These are phyloP conservation scores for Warburgia ugandensis DNA, from an alignment of 164 flowering plant genomes.

Conservation along the genomic window DNA sequence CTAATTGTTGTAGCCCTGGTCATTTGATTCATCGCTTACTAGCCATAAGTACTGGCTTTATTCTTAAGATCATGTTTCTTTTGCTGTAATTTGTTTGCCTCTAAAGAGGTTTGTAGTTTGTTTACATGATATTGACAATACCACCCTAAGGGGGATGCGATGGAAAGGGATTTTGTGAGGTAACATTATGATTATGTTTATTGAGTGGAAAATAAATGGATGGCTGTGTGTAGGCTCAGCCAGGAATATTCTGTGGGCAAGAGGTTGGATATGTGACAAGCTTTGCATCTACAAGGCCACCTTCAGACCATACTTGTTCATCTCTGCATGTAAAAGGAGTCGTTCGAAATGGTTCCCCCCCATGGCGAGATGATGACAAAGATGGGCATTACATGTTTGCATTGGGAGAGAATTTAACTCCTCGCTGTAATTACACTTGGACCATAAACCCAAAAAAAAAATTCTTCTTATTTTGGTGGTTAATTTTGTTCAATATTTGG, in stretches of 20 bases:
- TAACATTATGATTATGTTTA: slow-evolving; percentile 12
- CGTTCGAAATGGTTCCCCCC: slow-evolving; percentile 92
- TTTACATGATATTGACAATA: not conserved
- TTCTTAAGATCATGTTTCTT: not conserved
- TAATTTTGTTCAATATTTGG: not conserved
- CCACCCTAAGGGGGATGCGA: slow-evolving; percentile 1
- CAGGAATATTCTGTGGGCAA: slow-evolving; percentile 78
- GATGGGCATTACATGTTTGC: slow-evolving; percentile 99
- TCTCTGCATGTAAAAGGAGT: slow-evolving; percentile 51
- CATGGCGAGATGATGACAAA: slow-evolving; percentile 94
- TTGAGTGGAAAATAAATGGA: slow-evolving; percentile 48
- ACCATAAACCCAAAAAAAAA: slow-evolving; percentile 21
- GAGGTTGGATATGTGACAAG: slow-evolving; percentile 68
- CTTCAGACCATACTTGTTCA: slow-evolving; percentile 47
- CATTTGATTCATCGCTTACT: no score
- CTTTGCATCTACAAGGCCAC: slow-evolving; percentile 53
- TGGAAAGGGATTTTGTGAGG: slow-evolving; percentile 9
- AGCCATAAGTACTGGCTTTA: no score
- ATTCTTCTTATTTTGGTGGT: not conserved
- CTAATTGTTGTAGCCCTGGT: no score
- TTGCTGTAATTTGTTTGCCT: not conserved
- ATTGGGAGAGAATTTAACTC: slow-evolving; percentile 94
- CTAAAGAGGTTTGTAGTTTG: not conserved
- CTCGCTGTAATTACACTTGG: slow-evolving; percentile 95
- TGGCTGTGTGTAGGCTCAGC: slow-evolving; percentile 99